These are phyloP conservation scores for Abrus pulchellus DNA, from an alignment of 306 rosid genomes.

Conservation along the genomic window DNA sequence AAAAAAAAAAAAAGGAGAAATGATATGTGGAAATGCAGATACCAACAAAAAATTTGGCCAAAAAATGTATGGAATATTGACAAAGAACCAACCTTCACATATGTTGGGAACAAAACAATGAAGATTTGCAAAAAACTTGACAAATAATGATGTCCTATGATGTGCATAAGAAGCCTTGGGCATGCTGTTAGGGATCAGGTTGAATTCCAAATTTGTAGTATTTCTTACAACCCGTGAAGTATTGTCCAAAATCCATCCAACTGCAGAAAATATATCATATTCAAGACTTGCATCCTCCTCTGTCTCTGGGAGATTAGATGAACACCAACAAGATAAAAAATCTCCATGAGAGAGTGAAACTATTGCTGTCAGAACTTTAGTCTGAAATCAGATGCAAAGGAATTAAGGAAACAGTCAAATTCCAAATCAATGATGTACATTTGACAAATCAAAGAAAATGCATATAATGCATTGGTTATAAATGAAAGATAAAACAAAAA, in stretches of 20 bases:
- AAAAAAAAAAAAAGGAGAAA: constrained; percentile 29
- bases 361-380: constrained; percentile 87
- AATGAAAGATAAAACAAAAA: constrained; percentile 35
- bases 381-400: constrained; percentile 73
- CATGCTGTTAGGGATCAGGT: constrained; percentile 63
- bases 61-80: constrained; percentile 38
- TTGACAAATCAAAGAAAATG: constrained; percentile 44
- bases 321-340: constrained; percentile 90
- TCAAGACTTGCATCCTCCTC: constrained; percentile 88
- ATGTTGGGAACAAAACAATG: constrained; percentile 93
- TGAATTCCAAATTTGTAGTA: constrained; percentile 63
- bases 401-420: constrained; percentile 50
- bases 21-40: constrained; percentile 42
- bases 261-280: constrained; percentile 84
- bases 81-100: constrained; percentile 82
- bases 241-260: constrained; percentile 89
- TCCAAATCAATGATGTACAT: constrained; percentile 36
- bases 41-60: constrained; percentile 36
- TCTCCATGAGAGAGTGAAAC: constrained; percentile 87
- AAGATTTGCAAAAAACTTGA: constrained; percentile 96
- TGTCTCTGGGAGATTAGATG: constrained; percentile 76
- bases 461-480: constrained; percentile 34
- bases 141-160: constrained; percentile 87
- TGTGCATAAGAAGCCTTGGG: constrained; percentile 81
- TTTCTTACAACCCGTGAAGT: constrained; percentile 55